Conservation (phyloP, 2,329 filamentous ascomycete genomes). For the Fusarium duplospermum region DNA sequence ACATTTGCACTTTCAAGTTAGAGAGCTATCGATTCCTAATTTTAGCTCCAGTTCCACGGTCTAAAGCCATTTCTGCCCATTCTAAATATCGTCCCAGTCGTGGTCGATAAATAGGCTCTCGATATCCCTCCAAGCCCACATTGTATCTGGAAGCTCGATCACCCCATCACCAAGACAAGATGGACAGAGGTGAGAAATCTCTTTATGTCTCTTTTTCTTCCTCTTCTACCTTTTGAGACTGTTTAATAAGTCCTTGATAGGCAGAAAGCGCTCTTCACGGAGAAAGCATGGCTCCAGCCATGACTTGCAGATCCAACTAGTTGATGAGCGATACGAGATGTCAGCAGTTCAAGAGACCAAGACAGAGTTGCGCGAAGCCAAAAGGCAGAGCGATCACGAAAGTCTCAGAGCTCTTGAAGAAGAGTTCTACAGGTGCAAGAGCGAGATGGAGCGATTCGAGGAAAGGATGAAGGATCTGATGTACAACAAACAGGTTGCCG, state of each 20-base stretch:
- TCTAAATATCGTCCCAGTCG: not conserved
- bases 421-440: not conserved
- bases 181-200: not conserved
- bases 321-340: not conserved
- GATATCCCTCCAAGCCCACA: not conserved
- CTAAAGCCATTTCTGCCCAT: not conserved
- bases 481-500: not conserved
- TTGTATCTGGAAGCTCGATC: not conserved
- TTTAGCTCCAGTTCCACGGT: not conserved
- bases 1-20: not conserved
- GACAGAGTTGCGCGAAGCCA: not conserved
- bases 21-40: not conserved
- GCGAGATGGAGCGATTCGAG: not conserved
- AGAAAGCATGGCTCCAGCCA: not conserved
- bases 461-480: not conserved
- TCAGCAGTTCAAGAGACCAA: not conserved
- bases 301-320: not conserved
- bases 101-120: not conserved
- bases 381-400: not conserved
- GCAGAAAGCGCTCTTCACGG: not conserved
- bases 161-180: not conserved
- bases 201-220: not conserved
- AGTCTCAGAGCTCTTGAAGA: not conserved
- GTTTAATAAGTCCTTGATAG: not conserved
- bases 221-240: not conserved